These are phyloP conservation scores for Waitea zeae DNA, from an alignment of 1,284 basidiomycete genomes.

Conservation along the genomic window DNA sequence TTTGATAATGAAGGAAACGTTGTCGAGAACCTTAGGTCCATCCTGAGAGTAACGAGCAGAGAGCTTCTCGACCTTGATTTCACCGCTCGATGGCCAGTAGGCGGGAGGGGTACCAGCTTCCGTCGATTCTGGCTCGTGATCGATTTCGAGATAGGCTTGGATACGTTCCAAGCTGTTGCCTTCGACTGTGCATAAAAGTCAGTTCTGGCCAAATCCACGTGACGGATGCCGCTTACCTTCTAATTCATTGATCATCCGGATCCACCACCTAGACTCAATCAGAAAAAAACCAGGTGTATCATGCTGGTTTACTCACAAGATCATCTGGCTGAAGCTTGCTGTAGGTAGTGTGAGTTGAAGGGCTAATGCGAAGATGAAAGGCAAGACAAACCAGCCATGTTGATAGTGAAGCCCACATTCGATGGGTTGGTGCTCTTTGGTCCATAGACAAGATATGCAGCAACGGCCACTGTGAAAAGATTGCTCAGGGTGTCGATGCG, in stretches of 20 bases:
- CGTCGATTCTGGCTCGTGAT: conserved; percentile 44
- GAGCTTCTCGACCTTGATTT: conserved; percentile 43
- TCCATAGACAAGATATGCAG: conserved; percentile 33
- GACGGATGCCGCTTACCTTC: conserved; percentile 32
- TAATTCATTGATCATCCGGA: conserved; percentile 34
- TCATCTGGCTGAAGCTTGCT: conserved; percentile 37
- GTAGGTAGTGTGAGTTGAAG: background rate
- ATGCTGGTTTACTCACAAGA: too few species aligned
- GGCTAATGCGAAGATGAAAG: too few species aligned
- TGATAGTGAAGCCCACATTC: conserved; percentile 27
- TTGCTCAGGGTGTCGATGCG: conserved; percentile 33
- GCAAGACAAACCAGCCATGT: conserved; percentile 23
- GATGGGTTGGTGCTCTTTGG: conserved; percentile 17
- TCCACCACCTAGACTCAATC: too few species aligned
- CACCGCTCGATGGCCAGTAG: conserved; percentile 63
- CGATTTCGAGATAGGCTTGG: conserved; percentile 51
- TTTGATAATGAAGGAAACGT: conserved; percentile 26
- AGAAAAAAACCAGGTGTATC: too few species aligned
- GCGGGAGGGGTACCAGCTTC: conserved; percentile 45
- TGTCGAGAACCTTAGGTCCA: conserved; percentile 25
- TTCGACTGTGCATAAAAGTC: conserved; percentile 7
- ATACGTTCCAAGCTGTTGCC: conserved; percentile 57
- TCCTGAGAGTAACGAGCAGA: conserved; percentile 36
- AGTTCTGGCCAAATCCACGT: background rate
- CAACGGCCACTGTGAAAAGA: conserved; percentile 32